Conservation (phyloP, 345 rosid species). For the Salix purpurea region DNA sequence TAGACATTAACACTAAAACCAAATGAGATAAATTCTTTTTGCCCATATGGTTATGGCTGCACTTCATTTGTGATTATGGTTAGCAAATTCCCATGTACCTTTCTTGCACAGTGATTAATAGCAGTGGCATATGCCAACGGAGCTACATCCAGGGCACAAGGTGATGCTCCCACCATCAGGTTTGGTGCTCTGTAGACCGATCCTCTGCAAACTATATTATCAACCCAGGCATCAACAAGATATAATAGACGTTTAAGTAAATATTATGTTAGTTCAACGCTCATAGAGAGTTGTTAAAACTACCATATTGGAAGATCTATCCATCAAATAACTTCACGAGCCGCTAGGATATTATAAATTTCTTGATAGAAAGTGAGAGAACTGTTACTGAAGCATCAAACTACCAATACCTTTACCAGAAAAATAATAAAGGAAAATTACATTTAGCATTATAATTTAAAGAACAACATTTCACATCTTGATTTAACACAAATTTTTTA, state of each 20-base stretch:
- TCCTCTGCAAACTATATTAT: constrained; percentile 77
- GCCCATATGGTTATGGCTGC: neutral
- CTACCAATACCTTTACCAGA: neutral
- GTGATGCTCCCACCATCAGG: constrained; percentile 96
- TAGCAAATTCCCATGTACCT: constrained; percentile 44
- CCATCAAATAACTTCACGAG: no score
- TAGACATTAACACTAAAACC: neutral
- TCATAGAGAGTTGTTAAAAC: no score
- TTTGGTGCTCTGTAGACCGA: constrained; percentile 90
- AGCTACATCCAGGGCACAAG: constrained; percentile 97
- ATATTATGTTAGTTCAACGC: neutral
- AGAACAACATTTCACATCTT: no score
- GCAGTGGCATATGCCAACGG: constrained; percentile 98
- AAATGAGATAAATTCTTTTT: neutral
- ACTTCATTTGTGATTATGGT: neutral
- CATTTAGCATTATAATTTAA: no score
- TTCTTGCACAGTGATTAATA: constrained; percentile 87
- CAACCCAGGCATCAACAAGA: constrained; percentile 11
- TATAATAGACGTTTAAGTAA: neutral
- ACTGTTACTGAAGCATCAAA: constrained; percentile 5
- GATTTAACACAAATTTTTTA: no score
- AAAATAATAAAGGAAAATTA: no score
- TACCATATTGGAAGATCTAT: no score
- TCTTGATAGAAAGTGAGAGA: neutral
- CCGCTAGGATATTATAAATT: no score